Evolutionary conservation across 2,329 filamentous ascomycete species (phyloP).

Genomic region (Fusarium oxysporum): DNA sequence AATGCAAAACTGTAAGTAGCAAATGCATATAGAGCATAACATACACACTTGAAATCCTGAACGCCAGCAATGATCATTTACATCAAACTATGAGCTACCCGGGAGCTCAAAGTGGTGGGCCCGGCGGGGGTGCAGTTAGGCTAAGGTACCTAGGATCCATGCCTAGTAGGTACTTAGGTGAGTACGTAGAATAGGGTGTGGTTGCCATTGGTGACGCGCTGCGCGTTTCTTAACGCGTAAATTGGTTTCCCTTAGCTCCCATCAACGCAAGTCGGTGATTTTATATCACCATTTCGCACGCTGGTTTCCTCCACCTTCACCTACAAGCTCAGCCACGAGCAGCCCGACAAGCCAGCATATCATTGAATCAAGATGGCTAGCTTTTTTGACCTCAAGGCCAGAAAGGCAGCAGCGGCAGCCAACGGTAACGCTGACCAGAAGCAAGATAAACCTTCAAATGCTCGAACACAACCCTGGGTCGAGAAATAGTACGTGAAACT

Average conservation of each 20-base stretch:
- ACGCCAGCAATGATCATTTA: not conserved
- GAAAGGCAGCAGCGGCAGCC: conserved; percentile 80
- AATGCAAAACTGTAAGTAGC: not conserved
- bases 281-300: conserved; percentile 1
- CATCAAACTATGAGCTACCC: conserved; percentile 3
- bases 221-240: conserved; percentile 45
- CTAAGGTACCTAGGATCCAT: not conserved
- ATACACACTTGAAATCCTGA: not conserved
- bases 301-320: not conserved
- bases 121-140: not conserved
- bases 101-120: conserved; percentile 1
- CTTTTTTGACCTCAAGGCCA: conserved; percentile 96
- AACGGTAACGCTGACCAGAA: conserved; percentile 74
- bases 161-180: not conserved
- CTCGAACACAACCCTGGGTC: conserved; percentile 89
- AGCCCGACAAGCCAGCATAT: not conserved
- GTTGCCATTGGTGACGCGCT: conserved; percentile 32
- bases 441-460: conserved; percentile 68
- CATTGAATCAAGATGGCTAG: conserved; percentile 72
- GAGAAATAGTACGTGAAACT: conserved; percentile 86
- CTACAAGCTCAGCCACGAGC: not conserved
- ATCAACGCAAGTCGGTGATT: conserved; percentile 10
- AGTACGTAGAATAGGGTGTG: not conserved
- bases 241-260: conserved; percentile 44
- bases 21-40: not conserved